Percentiles rank a stretch among this genome's conserved stretches.
phyloP scores from a whole-genome alignment of 2,329 filamentous ascomycete species.

The Ceratocystis lukuohia region DNA sequence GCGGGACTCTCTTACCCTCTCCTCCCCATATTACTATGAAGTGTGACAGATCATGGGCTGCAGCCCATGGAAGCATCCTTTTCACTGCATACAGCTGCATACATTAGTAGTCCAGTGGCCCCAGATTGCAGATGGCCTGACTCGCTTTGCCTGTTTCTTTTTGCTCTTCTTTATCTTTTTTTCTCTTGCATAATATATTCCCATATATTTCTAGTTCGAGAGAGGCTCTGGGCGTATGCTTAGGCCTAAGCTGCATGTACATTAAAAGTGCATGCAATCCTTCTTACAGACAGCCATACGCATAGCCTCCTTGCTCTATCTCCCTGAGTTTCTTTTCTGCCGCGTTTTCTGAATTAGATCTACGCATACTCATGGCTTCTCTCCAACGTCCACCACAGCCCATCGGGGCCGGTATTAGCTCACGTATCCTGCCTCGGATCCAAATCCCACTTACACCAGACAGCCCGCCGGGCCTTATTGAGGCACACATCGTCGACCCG shows the following conservation, averaged over 20 bases:
- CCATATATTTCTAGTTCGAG: neutral
- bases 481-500: constrained; percentile 57
- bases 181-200: neutral
- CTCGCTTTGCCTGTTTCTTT: neutral
- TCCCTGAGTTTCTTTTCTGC: neutral
- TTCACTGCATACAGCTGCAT: neutral
- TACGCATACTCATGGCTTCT: neutral
- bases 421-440: constrained; percentile 27
- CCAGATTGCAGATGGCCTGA: neutral
- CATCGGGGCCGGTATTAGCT: neutral
- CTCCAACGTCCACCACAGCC: constrained; percentile 30
- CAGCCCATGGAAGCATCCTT: neutral
- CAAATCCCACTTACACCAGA: constrained; percentile 45
- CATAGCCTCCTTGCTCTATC: neutral
- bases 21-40: neutral
- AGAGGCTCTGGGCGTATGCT: neutral
- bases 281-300: neutral
- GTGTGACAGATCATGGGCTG: neutral
- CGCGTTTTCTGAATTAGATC: neutral
- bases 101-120: constrained; percentile 3
- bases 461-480: constrained; percentile 47
- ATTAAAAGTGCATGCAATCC: neutral
- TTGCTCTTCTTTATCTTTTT: neutral
- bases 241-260: neutral
- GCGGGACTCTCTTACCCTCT: neutral